Conservation (phyloP, 306 rosid genomes). For the Vigna mungo region DNA sequence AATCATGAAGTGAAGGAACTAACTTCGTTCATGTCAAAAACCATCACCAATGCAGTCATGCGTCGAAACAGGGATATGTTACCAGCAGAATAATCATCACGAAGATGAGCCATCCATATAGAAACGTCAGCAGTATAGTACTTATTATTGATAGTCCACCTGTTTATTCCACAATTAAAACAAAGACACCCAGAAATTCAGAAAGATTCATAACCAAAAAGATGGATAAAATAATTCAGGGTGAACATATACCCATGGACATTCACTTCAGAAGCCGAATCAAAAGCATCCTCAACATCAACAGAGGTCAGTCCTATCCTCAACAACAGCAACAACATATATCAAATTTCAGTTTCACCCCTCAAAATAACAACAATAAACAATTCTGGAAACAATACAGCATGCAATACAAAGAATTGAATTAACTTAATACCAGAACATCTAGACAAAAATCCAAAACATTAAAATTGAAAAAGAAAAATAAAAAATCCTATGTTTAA, state of each 20-base stretch:
- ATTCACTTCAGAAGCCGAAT: slow-evolving; percentile 61
- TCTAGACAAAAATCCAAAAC: neutral
- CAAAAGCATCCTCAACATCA: slow-evolving; percentile 69
- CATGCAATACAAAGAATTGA: neutral
- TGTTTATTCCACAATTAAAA: slow-evolving; percentile 41
- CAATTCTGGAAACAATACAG: neutral
- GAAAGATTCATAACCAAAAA: slow-evolving; percentile 28
- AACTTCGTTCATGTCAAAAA: slow-evolving; percentile 83
- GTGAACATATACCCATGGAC: slow-evolving; percentile 68
- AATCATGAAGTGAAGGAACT: slow-evolving; percentile 40
- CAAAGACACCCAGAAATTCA: neutral
- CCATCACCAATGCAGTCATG: slow-evolving; percentile 82
- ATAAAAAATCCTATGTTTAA: too few species aligned
- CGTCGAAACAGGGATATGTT: slow-evolving; percentile 56
- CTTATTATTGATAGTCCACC: slow-evolving; percentile 85
- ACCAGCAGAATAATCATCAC: slow-evolving; percentile 60
- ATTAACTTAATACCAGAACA: neutral
- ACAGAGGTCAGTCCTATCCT: slow-evolving; percentile 66
- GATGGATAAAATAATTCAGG: slow-evolving; percentile 3
- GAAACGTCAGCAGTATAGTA: slow-evolving; percentile 87
- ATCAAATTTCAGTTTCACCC: slow-evolving; percentile 19
- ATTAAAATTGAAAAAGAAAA: too few species aligned
- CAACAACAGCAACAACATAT: slow-evolving; percentile 33
- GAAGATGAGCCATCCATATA: slow-evolving; percentile 74
- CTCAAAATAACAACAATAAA: neutral